Percentiles rank a stretch among this genome's conserved stretches.
phyloP scores from a whole-genome alignment of 2,329 filamentous ascomycete species.

The Hypoxylon sp. region DNA sequence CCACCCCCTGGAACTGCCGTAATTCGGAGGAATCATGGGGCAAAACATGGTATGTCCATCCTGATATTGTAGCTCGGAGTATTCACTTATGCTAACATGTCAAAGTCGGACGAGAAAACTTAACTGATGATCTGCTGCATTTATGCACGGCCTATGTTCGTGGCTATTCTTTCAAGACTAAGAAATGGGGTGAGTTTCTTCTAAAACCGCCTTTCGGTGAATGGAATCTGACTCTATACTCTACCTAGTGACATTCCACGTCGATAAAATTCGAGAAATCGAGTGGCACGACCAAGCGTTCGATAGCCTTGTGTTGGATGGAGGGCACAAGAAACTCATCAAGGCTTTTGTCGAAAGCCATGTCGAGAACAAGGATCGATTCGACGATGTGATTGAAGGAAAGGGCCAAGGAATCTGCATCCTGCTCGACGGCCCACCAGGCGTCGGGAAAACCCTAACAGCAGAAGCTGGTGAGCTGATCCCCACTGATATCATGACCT shows the following conservation, averaged over 20 bases:
- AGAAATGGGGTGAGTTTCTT: constrained; percentile 31
- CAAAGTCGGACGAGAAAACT: constrained; percentile 10
- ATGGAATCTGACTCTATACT: background rate
- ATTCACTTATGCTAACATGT: background rate
- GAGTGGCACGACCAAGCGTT: constrained; percentile 29
- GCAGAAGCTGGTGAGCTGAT: constrained; percentile 43
- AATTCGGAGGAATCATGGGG: too few relatives aligned
- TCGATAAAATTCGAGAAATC: constrained; percentile 22
- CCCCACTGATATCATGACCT: background rate
- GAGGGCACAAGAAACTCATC: constrained; percentile 38
- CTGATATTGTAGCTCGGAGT: too few relatives aligned
- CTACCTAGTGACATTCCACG: constrained; percentile 23
- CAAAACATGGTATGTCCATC: too few relatives aligned
- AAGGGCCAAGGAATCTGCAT: constrained; percentile 35
- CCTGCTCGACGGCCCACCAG: constrained; percentile 30
- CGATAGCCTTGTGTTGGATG: constrained; percentile 36
- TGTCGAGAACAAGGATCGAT: constrained; percentile 51
- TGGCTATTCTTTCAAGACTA: constrained; percentile 31
- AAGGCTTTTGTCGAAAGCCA: constrained; percentile 59
- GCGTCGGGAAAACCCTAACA: constrained; percentile 43
- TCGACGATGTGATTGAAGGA: constrained; percentile 36
- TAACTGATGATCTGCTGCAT: constrained; percentile 22
- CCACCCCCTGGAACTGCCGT: too few relatives aligned
- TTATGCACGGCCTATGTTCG: constrained; percentile 24
- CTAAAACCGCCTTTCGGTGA: background rate